These are phyloP conservation scores for Primulina tabacum DNA, from an alignment of 257 asterid species.

Conservation along the genomic window DNA sequence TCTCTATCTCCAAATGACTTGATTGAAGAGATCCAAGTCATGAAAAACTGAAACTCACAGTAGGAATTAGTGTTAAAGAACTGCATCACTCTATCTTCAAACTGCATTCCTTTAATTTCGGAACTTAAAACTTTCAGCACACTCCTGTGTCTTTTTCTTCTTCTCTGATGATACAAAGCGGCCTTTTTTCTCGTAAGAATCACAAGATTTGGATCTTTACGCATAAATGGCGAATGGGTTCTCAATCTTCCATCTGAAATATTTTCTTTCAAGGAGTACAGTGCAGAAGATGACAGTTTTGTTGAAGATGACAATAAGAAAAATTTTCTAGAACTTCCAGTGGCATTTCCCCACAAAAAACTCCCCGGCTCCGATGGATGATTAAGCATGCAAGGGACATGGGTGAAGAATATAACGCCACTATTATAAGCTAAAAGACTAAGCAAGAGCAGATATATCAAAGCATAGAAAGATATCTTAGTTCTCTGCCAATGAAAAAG, in stretches of 20 bases:
- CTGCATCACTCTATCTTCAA: constrained; percentile 52
- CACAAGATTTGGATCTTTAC: constrained; percentile 45
- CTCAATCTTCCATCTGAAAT: constrained; percentile 31
- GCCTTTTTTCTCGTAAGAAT: constrained; percentile 25
- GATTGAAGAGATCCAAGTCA: constrained; percentile 81
- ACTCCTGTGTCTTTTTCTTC: constrained; percentile 34
- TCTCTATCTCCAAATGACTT: constrained; percentile 69
- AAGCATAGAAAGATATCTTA: constrained; percentile 49
- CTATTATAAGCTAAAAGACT: constrained; percentile 58
- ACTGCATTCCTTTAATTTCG: constrained; percentile 29
- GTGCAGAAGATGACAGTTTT: constrained; percentile 27
- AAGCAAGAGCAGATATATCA: constrained; percentile 44
- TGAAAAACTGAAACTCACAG: constrained; percentile 63
- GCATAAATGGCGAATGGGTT: constrained; percentile 43
- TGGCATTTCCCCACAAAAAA: constrained; percentile 41
- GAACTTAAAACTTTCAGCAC: constrained; percentile 29
- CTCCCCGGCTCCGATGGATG: constrained; percentile 32
- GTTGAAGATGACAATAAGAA: constrained; percentile 38
- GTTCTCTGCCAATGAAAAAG: constrained; percentile 33
- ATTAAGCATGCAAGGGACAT: constrained; percentile 43
- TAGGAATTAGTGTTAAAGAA: constrained; percentile 43
- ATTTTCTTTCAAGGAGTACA: constrained; percentile 37
- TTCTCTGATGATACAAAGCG: constrained; percentile 21
- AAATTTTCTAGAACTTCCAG: constrained; percentile 55
- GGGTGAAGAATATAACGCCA: constrained; percentile 48